phyloP scores from a whole-genome alignment of 73 alveolate species.

The Loxodes magnus region DNA sequence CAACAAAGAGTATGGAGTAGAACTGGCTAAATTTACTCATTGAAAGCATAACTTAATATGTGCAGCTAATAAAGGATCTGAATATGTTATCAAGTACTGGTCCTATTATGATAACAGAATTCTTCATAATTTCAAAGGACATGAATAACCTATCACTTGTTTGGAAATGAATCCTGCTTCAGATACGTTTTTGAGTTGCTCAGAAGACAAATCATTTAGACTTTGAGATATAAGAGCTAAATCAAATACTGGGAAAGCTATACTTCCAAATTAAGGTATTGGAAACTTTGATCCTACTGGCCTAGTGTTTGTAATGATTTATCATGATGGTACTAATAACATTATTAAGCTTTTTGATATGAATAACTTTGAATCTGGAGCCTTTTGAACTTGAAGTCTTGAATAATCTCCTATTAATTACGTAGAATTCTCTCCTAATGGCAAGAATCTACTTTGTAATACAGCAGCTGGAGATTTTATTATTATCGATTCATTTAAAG shows the following conservation, averaged over 20 bases:
- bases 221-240: neutral
- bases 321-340: slow-evolving; percentile 8
- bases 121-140: slow-evolving; percentile 12
- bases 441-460: slow-evolving; percentile 5
- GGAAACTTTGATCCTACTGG: slow-evolving; percentile 12
- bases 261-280: slow-evolving; percentile 10
- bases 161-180: slow-evolving; percentile 6
- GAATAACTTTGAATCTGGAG: neutral
- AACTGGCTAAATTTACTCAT: slow-evolving; percentile 1
- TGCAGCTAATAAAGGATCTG: slow-evolving; percentile 10
- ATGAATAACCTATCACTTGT: slow-evolving; percentile 3
- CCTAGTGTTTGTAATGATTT: neutral
- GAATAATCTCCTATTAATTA: slow-evolving; percentile 7
- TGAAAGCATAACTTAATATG: slow-evolving; percentile 2
- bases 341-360: slow-evolving; percentile 4
- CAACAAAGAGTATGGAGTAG: slow-evolving; percentile 16
- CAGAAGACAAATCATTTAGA: neutral
- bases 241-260: neutral
- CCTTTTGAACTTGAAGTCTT: slow-evolving; percentile 8
- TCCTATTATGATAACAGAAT: slow-evolving; percentile 6
- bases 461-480: slow-evolving; percentile 7
- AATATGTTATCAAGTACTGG: slow-evolving; percentile 10
- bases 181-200: slow-evolving; percentile 1
- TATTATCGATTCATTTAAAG: slow-evolving; percentile 3
- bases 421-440: slow-evolving; percentile 4